A percentile compares a stretch with the other conserved stretches of the same genome.
phyloP scores from a whole-genome alignment of 1,284 basidiomycete species.

The Leccinum subrobustum region DNA sequence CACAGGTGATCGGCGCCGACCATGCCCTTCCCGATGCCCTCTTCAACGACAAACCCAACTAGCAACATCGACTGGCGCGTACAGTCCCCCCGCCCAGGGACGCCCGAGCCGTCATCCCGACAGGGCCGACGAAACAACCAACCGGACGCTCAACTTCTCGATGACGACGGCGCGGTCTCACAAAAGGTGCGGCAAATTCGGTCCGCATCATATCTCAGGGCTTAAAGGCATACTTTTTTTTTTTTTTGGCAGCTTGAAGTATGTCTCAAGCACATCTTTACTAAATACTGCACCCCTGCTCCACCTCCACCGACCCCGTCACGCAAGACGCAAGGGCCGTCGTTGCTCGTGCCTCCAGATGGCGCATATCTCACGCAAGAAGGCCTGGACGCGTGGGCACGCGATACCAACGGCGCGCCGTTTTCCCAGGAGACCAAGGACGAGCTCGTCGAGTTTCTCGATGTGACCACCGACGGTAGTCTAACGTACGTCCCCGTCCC shows the following conservation, averaged over 20 bases:
- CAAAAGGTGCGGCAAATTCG: slow-evolving; percentile 44
- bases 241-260: slow-evolving; percentile 47
- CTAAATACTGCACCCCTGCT: slow-evolving; percentile 66
- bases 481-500: slow-evolving; percentile 56
- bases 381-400: slow-evolving; percentile 70
- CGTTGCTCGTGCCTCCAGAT: slow-evolving; percentile 49
- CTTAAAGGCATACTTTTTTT: neutral
- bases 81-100: slow-evolving; percentile 54
- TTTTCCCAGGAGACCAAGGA: slow-evolving; percentile 74
- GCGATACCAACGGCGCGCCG: slow-evolving; percentile 72
- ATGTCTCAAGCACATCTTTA: slow-evolving; percentile 69
- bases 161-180: slow-evolving; percentile 66
- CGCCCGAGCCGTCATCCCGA: slow-evolving; percentile 57
- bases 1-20: slow-evolving; percentile 18
- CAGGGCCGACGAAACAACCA: slow-evolving; percentile 54
- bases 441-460: slow-evolving; percentile 71
- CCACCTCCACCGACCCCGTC: slow-evolving; percentile 30
- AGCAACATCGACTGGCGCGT: slow-evolving; percentile 30
- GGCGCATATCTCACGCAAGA: slow-evolving; percentile 55
- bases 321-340: slow-evolving; percentile 12
- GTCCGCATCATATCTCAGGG: neutral
- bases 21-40: slow-evolving; percentile 20
- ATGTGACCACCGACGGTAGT: slow-evolving; percentile 67
- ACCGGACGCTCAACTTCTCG: slow-evolving; percentile 47
- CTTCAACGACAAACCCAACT: slow-evolving; percentile 22